Percentiles rank a stretch among this genome's conserved stretches.
phyloP scores from a whole-genome alignment of 1,139 yeast genomes.

The Entelexis sorbosivorans region DNA sequence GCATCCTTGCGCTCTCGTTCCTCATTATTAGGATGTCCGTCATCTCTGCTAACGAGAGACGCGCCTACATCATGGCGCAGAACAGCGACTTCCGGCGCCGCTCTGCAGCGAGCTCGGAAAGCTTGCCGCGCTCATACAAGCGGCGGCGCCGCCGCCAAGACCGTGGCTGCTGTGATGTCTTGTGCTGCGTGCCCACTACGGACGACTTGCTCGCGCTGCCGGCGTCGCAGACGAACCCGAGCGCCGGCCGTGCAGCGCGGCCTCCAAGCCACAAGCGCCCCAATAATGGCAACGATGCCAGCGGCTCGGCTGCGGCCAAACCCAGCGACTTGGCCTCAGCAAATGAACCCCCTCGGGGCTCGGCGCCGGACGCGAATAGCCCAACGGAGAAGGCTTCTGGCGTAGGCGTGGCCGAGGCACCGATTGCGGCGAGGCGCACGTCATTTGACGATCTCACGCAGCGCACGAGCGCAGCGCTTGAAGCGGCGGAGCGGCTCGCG shows the following conservation, averaged over 20 bases:
- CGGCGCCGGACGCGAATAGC: too few species aligned
- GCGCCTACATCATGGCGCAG: slow-evolving; percentile 3
- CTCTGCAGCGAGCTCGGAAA: background rate
- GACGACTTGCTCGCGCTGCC: background rate
- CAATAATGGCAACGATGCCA: too few species aligned
- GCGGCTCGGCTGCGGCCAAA: too few species aligned
- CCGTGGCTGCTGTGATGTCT: background rate
- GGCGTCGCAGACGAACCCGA: background rate
- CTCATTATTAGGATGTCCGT: slow-evolving; percentile 10
- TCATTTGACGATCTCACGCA: background rate
- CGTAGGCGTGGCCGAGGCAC: too few species aligned
- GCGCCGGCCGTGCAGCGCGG: too few species aligned
- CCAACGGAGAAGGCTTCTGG: too few species aligned
- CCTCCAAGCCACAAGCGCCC: too few species aligned
- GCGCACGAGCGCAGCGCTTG: background rate
- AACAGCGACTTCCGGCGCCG: slow-evolving; percentile 9
- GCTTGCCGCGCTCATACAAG: background rate
- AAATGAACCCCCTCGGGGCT: too few species aligned
- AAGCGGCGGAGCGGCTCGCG: background rate
- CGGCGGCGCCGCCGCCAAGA: background rate
- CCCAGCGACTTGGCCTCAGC: too few species aligned
- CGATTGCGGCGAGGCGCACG: background rate
- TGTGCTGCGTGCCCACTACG: background rate
- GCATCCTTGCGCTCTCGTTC: slow-evolving; percentile 14
- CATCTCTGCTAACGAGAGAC: slow-evolving; percentile 4